Percentiles rank a stretch among this genome's conserved stretches.
These are phyloP conservation scores for Thuidium tamariscinum DNA, from an alignment of 225 moss, liverwort and hornwort species.

Conservation along the genomic window DNA sequence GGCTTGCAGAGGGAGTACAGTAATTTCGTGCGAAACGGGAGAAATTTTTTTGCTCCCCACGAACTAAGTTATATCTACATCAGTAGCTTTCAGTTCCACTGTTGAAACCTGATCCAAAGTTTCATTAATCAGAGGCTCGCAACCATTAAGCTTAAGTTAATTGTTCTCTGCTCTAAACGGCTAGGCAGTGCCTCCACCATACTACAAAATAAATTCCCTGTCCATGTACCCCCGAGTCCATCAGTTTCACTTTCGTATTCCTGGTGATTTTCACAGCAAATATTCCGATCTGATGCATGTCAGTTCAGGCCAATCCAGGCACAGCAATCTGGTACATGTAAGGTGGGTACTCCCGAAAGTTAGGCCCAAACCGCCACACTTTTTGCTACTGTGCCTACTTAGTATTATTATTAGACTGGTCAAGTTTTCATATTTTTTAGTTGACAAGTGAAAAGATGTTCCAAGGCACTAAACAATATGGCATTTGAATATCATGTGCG, in stretches of 20 bases:
- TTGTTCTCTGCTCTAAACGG: background rate
- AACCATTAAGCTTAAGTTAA: too few species aligned
- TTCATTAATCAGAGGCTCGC: too few species aligned
- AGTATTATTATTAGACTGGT: too few species aligned
- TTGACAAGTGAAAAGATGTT: too few species aligned
- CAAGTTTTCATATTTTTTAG: too few species aligned
- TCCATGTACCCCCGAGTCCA: background rate
- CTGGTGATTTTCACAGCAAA: background rate
- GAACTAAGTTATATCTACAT: background rate
- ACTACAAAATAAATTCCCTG: background rate
- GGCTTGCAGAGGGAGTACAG: background rate
- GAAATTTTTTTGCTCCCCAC: fast-evolving
- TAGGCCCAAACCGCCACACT: too few species aligned
- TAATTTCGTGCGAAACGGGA: background rate
- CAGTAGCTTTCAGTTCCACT: background rate
- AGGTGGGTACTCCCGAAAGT: too few species aligned
- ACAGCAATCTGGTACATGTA: background rate
- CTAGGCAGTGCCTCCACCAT: background rate
- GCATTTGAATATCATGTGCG: too few species aligned
- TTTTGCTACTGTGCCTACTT: background rate
- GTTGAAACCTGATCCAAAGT: background rate
- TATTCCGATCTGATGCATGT: background rate
- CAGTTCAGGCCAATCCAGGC: background rate
- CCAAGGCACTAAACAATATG: too few species aligned
- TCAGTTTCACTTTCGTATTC: background rate